Conservation (phyloP, 768 basidiomycete species). For the Psilocybe cyanescens region DNA sequence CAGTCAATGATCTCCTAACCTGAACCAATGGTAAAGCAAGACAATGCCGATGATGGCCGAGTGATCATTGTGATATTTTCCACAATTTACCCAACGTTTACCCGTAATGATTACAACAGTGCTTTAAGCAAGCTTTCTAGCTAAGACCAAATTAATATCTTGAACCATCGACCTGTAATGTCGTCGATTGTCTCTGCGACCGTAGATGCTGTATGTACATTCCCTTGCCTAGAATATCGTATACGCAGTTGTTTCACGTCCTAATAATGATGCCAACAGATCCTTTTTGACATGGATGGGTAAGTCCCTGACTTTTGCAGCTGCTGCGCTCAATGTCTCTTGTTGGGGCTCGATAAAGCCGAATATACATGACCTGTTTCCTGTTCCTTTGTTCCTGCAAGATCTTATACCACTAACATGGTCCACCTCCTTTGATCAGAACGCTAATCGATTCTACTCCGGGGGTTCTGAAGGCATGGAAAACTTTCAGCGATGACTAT, state of each 20-base stretch:
- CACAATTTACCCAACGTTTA: too few species aligned
- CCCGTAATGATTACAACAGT: too few species aligned
- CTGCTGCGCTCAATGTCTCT: background rate
- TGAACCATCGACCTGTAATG: constrained; percentile 25
- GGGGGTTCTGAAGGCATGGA: constrained; percentile 81
- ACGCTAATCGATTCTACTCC: constrained; percentile 85
- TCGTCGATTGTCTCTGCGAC: constrained; percentile 34
- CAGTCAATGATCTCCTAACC: too few species aligned
- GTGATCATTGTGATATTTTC: too few species aligned
- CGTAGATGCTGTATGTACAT: constrained; percentile 56
- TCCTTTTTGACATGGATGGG: constrained; percentile 77
- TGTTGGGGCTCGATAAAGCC: background rate
- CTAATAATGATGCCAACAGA: constrained; percentile 36
- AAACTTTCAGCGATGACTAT: constrained; percentile 67
- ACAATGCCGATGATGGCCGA: too few species aligned
- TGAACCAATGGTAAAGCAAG: too few species aligned
- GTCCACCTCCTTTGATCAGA: constrained; percentile 33
- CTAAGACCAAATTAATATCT: background rate
- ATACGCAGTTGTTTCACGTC: background rate
- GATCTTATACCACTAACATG: background rate
- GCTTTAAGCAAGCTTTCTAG: too few species aligned
- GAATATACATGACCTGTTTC: background rate
- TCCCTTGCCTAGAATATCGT: background rate
- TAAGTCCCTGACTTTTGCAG: constrained; percentile 28
- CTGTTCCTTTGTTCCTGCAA: constrained; percentile 6